A percentile compares a stretch with the other conserved stretches of the same genome.
Evolutionary conservation across 2,329 filamentous ascomycete species (phyloP).

Genomic region (Cyanodermella asteris): DNA sequence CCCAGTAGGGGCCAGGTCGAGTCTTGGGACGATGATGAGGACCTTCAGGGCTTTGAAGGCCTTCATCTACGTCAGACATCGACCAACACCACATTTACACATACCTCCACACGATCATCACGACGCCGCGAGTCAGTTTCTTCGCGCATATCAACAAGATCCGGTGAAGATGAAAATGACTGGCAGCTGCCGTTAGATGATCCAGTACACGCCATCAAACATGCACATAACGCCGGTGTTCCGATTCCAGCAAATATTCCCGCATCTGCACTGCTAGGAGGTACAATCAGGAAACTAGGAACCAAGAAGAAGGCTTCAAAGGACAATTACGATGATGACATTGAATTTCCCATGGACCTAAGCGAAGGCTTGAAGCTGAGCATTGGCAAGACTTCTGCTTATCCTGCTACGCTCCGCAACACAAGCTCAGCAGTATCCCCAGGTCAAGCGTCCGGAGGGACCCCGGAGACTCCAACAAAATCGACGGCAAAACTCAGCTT

Average conservation of each 20-base stretch:
- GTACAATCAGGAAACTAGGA: slow-evolving; percentile 78
- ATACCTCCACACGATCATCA: slow-evolving; percentile 18
- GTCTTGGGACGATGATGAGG: slow-evolving; percentile 27
- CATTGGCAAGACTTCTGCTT: slow-evolving; percentile 34
- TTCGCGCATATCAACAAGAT: slow-evolving; percentile 60
- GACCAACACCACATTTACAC: slow-evolving; percentile 20
- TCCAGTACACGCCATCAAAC: slow-evolving; percentile 64
- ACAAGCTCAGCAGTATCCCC: slow-evolving; percentile 29
- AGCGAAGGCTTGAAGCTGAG: slow-evolving; percentile 42
- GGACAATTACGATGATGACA: slow-evolving; percentile 63
- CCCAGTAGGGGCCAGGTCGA: too few species aligned
- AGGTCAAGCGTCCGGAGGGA: slow-evolving; percentile 9
- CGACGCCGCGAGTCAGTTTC: slow-evolving; percentile 57
- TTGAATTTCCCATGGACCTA: slow-evolving; percentile 42
- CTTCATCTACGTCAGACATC: slow-evolving; percentile 23
- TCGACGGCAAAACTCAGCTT: slow-evolving; percentile 5
- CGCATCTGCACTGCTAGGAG: slow-evolving; percentile 70
- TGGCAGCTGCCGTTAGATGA: slow-evolving; percentile 77
- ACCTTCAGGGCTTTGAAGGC: slow-evolving; percentile 24
- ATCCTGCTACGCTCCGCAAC: slow-evolving; percentile 47
- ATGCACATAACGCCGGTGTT: slow-evolving; percentile 74
- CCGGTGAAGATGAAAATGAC: slow-evolving; percentile 58
- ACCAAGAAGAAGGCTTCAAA: slow-evolving; percentile 49
- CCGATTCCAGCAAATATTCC: slow-evolving; percentile 74
- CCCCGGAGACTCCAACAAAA: slow-evolving; percentile 12